Conservation (phyloP, 306 rosid genomes). For the Luffa acutangula region DNA sequence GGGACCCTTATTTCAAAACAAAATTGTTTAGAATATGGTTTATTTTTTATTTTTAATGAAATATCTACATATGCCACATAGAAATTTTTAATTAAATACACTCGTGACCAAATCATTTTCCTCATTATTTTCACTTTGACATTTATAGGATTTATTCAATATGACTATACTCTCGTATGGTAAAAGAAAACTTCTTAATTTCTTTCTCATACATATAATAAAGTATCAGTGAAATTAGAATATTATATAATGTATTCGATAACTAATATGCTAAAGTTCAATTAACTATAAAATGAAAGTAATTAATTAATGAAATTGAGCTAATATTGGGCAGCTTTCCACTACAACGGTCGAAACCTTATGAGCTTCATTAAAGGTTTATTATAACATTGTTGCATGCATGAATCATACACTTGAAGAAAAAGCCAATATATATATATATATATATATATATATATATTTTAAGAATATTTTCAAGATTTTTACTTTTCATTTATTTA, state of each 20-base stretch:
- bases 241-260: not conserved
- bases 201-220: not conserved
- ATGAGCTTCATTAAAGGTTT: not conserved
- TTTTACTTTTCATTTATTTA: constrained; percentile 3
- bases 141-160: too few relatives aligned
- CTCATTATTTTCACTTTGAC: too few relatives aligned
- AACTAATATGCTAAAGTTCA: not conserved
- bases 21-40: too few relatives aligned
- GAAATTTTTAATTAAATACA: too few relatives aligned
- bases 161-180: too few relatives aligned
- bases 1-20: too few relatives aligned
- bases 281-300: not conserved
- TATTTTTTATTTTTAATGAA: too few relatives aligned
- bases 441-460: too few relatives aligned
- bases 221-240: not conserved
- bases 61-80: too few relatives aligned
- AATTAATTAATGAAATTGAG: not conserved
- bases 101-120: too few relatives aligned
- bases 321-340: not conserved
- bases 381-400: not conserved
- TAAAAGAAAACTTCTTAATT: not conserved
- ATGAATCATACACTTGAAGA: not conserved
- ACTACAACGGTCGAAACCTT: not conserved
- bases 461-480: not conserved
- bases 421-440: not conserved